Evolutionary conservation across 129 eudicot genomes (phyloP), one percentile per base, ranked within the genome.

Genomic region (Lonicera japonica): DNA sequence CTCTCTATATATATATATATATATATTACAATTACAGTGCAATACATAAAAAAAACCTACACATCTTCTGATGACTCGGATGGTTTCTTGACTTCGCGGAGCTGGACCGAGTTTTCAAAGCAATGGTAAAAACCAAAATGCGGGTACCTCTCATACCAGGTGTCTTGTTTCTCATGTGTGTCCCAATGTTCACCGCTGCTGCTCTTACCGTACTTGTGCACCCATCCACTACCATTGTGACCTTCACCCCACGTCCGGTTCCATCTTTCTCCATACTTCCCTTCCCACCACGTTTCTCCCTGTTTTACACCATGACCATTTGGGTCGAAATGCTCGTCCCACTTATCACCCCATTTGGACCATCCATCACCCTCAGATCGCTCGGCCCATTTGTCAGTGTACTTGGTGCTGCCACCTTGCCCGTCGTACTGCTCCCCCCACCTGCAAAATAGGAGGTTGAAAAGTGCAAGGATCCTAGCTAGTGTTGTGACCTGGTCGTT

Each of bases 121-220:
- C 96, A 91, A 68, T 87, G 97, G 72, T 75, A 73, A 67, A 84
- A 91, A 23, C 83, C 95, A 40, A 65, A 91, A 79, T 87, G 97
- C 18, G 97, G 97, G 60, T 50, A 87, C 24, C 74, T 79, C 79
- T 87, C 97, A 23, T 91, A 91, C 96, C 96, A 91, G 1, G 97
- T 91, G 41, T 87, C 95, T 76, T 91, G 86, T 48, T 73, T 71
- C 15, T 47, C 90, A 53, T 82, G 95, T 16, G 95, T 91, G 66
- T 91, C 97, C 97, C 97, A 91, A 52, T 87, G 97, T 73, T 91
- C 96, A 4, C 97, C 97, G 46, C 88, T 72, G 73, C 96, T 87
- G 74, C 97, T 91, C 61, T 75, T 80, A 8, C 96, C 97, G 12
- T 91, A 91, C 76, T 91, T 91, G 82, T 91, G 97, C 53, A 91